Evolutionary conservation across 192 early-diverging fungal species (phyloP).

Genomic region (Kickxella alabastrina): DNA sequence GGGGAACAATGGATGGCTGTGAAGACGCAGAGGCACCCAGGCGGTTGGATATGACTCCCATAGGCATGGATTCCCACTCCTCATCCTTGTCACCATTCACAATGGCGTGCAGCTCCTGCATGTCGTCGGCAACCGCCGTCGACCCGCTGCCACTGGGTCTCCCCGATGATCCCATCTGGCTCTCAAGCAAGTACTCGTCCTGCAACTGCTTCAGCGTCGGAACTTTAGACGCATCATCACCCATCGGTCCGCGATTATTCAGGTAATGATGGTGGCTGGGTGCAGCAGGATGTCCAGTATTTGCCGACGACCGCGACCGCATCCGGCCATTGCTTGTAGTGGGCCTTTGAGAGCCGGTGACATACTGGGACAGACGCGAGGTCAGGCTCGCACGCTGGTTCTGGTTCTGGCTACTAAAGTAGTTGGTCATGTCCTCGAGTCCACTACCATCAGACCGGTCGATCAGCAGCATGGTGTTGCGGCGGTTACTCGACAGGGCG

Average conservation of each 20-base stretch:
- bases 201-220: slow-evolving; percentile 50
- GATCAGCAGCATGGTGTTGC: slow-evolving; percentile 40
- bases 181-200: slow-evolving; percentile 40
- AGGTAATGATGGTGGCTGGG: no score
- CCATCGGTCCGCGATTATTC: no score
- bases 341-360: no score
- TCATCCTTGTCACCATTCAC: slow-evolving; percentile 24
- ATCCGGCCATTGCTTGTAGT: no score
- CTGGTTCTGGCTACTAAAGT: slow-evolving; percentile 4
- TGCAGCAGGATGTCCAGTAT: no score
- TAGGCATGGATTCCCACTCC: slow-evolving; percentile 29
- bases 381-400: slow-evolving; percentile 20
- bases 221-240: slow-evolving; percentile 13
- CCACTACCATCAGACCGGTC: slow-evolving; percentile 29
- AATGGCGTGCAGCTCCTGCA: slow-evolving; percentile 34
- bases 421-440: slow-evolving; percentile 2
- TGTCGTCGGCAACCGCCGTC: slow-evolving; percentile 21
- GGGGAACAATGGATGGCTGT: slow-evolving; percentile 16
- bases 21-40: not conserved
- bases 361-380: slow-evolving; percentile 45
- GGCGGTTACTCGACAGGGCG: slow-evolving; percentile 20
- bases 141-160: slow-evolving; percentile 10
- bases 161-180: not conserved
- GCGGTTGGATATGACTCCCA: slow-evolving; percentile 3
- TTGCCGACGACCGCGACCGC: no score